Evolutionary conservation across 768 basidiomycete species (phyloP).

Genomic region (Termitomyces sp.): DNA sequence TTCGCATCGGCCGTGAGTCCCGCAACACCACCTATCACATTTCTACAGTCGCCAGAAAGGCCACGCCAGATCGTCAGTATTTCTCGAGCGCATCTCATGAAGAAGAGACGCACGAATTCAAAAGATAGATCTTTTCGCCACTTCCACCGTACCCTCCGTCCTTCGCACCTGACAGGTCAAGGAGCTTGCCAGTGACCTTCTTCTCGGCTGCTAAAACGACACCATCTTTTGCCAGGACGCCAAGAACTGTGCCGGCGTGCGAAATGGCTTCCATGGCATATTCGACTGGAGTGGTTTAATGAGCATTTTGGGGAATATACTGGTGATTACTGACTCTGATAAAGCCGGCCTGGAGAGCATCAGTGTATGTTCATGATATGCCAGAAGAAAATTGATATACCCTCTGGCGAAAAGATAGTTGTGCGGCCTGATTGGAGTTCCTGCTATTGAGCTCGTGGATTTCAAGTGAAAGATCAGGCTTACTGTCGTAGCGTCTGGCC

Average conservation of each 20-base stretch:
- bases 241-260: slow-evolving; percentile 91
- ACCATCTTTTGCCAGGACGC: slow-evolving; percentile 86
- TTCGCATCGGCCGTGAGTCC: slow-evolving; percentile 97
- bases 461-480: slow-evolving; percentile 28
- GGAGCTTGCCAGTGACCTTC: slow-evolving; percentile 96
- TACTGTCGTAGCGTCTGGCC: slow-evolving; percentile 96
- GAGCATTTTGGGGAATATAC: slow-evolving; percentile 22
- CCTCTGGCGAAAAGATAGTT: slow-evolving; percentile 99
- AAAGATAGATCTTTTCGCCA: slow-evolving; percentile 95
- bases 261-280: slow-evolving; percentile 99
- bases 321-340: slow-evolving; percentile 72
- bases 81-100: slow-evolving; percentile 1
- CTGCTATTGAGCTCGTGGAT: slow-evolving; percentile 16
- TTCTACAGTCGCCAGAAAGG: slow-evolving; percentile 44
- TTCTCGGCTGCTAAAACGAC: slow-evolving; percentile 94
- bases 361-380: slow-evolving; percentile 11
- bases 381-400: slow-evolving; percentile 36
- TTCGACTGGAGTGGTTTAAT: slow-evolving; percentile 62
- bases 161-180: slow-evolving; percentile 85
- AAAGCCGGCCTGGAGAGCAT: slow-evolving; percentile 76
- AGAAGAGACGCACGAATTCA: slow-evolving; percentile 70
- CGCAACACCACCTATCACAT: slow-evolving; percentile 93
- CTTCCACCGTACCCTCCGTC: slow-evolving; percentile 92
- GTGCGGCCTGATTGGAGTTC: slow-evolving; percentile 67
- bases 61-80: not conserved